Evolutionary conservation across 495 filamentous ascomycete genomes (phyloP), one percentile per base, ranked within the genome.

Genomic region (Evernia prunastri): DNA sequence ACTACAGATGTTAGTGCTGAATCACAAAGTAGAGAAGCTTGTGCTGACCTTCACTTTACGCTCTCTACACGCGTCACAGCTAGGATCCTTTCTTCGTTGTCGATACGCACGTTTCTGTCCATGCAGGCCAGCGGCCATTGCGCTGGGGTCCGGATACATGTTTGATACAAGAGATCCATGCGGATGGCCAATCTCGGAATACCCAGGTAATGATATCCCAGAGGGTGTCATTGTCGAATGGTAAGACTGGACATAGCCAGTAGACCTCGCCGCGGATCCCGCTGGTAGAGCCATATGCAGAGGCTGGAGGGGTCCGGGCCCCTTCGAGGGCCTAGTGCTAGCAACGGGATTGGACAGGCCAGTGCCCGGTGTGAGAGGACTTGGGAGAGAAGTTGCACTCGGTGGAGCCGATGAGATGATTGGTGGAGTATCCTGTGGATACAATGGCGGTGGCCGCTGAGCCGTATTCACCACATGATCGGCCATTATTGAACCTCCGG

Each of bases 31-130:
- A 42, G 13, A 53, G 18, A 59, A 27, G 40, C 29, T 33, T 63
- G 69, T 66, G 69, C 72, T 67, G 69, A 87, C 84, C 81, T 98
- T 98, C 76, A 98, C 94, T 80, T 98, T 98, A 66, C 94, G 85
- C 77, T 98, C 94, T 59, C 94, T 85, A 73, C 94, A 98, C 51
- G 94, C 94, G 77, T 98, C 94, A 75, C 94, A 98, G 72, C 93
- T 97, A 20, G 94, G 94, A 71, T 97, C 94, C 71, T 98, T 98
- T 66, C 94, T 82, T 67, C 94, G 79, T 73, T 98, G 94, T 40
- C 94, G 84, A 75, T 97, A 98, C 10, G 93, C 94, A 70, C 94
- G 81, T 74, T 97, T 97, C 42, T 64, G 93, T 29, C 86, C 84
- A 63, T 81, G 78, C 56, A 78, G 73, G 64, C 70, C 65, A 27